Evolutionary conservation across 805 yeast species (phyloP), one percentile per base, ranked within the genome.

Genomic region (Wickerhamiella kazuoi): DNA sequence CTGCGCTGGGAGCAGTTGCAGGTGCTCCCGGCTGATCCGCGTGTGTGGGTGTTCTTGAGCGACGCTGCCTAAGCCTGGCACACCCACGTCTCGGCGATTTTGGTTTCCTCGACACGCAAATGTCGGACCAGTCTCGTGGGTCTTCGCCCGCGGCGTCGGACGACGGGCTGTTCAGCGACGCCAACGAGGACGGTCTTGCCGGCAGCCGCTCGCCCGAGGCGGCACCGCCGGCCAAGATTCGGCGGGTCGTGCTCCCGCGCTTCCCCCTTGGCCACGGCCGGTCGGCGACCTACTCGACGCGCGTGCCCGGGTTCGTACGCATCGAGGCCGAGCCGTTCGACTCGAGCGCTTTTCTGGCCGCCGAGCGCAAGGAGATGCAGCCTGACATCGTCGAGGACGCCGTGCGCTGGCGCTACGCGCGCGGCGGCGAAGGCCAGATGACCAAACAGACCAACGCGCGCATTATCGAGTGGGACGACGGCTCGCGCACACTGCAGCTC

Each of bases 391-490:
- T 77, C 45, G 84, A 80, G 51, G 87, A 84, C 56, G 83, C 95
- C 0, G 66, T 90, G 26, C 72, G 98, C 53, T 90, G 98, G 98
- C 73, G 94, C 59, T 87, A 86, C 57, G 78, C 83, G 14, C 72
- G 78, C 42, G 44, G 48, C 15, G 76, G 74, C 44, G 71, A 70
- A n/a, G 63, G 68, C 39, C 83, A 78, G 44, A 73, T 86, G 46
- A 71, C 72, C 51, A 80, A 80, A 50, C 93, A 84, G 55, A 78
- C 93, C 8, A 90, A 90, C 54, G 76, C 95, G 4, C 82, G 86
- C 53, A 74, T 87, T 41, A 70, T 90, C 28, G 79, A 82, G 56
- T 90, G 98, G 98, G 78, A 79, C 41, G 97, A 90, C 59, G 98
- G 98, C 1, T 67, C 82, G 3, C 61, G 74, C 45, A 84, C 96